phyloP scores from a whole-genome alignment of 2,329 filamentous ascomycete species.

The Fusarium sacchari region DNA sequence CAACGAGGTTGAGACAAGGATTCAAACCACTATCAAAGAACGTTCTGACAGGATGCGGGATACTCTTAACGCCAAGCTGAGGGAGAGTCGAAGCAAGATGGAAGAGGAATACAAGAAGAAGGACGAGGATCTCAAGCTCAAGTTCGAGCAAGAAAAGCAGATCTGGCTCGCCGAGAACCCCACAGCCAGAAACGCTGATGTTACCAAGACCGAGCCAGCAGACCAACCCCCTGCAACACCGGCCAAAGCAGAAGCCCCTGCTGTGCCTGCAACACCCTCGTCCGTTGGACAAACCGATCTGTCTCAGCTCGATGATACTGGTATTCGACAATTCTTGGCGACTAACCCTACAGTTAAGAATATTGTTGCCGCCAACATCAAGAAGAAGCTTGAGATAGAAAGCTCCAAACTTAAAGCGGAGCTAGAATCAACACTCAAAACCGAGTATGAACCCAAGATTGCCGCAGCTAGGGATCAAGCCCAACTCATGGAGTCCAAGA shows the following conservation, averaged over 20 bases:
- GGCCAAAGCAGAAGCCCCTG: slow-evolving; percentile 49
- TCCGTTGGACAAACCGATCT: slow-evolving; percentile 53
- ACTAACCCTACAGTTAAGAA: slow-evolving; percentile 67
- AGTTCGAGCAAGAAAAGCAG: slow-evolving; percentile 70
- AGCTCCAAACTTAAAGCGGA: slow-evolving; percentile 69
- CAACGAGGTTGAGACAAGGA: slow-evolving; percentile 70
- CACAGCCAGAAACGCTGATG: slow-evolving; percentile 39
- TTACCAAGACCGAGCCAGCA: slow-evolving; percentile 20
- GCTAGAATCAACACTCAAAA: slow-evolving; percentile 58
- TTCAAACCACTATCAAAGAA: slow-evolving; percentile 69
- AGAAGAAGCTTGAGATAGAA: slow-evolving; percentile 74
- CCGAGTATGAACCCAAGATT: slow-evolving; percentile 66
- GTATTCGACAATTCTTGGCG: slow-evolving; percentile 66
- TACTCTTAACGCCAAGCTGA: slow-evolving; percentile 74
- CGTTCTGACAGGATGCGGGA: slow-evolving; percentile 77
- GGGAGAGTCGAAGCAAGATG: slow-evolving; percentile 67
- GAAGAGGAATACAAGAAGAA: slow-evolving; percentile 65
- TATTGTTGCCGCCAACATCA: slow-evolving; percentile 71
- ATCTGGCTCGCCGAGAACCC: slow-evolving; percentile 68
- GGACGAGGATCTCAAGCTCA: slow-evolving; percentile 62
- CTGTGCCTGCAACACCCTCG: slow-evolving; percentile 50
- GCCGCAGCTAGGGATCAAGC: slow-evolving; percentile 68
- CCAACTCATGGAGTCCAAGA: slow-evolving; percentile 78
- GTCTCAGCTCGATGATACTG: slow-evolving; percentile 62
- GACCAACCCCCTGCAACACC: slow-evolving; percentile 51